phyloP scores from a whole-genome alignment of 2,329 filamentous ascomycete species.

The Malbranchea cinnamomea region DNA sequence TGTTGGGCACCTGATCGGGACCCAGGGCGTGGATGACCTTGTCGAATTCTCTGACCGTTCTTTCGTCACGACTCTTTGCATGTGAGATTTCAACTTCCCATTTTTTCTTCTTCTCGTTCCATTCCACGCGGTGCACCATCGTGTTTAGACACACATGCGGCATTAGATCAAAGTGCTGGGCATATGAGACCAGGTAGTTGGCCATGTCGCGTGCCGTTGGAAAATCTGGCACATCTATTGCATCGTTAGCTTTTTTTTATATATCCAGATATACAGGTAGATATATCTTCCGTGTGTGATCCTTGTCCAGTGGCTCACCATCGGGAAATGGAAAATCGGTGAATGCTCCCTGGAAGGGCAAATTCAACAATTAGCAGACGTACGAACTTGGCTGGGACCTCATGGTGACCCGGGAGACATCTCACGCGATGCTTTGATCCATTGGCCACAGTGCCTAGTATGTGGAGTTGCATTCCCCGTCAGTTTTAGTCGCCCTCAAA shows the following conservation, averaged over 20 bases:
- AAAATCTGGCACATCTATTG: conserved; percentile 7
- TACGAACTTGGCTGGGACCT: no score
- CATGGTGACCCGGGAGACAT: no score
- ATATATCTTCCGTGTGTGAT: not conserved
- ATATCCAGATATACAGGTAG: not conserved
- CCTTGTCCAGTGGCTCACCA: conserved; percentile 1
- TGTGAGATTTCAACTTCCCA: conserved; percentile 8
- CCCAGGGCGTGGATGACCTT: conserved; percentile 22
- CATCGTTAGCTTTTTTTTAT: not conserved
- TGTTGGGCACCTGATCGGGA: conserved; percentile 10
- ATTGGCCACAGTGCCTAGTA: no score
- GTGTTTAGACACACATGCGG: conserved; percentile 7
- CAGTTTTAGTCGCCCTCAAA: no score
- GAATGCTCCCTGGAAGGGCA: no score
- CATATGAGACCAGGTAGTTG: conserved; percentile 10
- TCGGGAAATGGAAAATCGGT: conserved; percentile 12
- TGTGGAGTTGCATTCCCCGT: no score
- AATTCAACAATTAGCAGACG: no score
- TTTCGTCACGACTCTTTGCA: not conserved
- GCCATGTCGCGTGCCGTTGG: conserved; percentile 7
- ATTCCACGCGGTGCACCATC: conserved; percentile 6
- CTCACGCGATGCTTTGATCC: no score
- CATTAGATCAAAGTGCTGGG: conserved; percentile 9
- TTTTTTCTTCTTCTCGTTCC: conserved; percentile 7
- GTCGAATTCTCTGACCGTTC: conserved; percentile 14